Evolutionary conservation across 139 green algal genomes (phyloP), one percentile per base, ranked within the genome.

Genomic region (Desmodesmus armatus): DNA sequence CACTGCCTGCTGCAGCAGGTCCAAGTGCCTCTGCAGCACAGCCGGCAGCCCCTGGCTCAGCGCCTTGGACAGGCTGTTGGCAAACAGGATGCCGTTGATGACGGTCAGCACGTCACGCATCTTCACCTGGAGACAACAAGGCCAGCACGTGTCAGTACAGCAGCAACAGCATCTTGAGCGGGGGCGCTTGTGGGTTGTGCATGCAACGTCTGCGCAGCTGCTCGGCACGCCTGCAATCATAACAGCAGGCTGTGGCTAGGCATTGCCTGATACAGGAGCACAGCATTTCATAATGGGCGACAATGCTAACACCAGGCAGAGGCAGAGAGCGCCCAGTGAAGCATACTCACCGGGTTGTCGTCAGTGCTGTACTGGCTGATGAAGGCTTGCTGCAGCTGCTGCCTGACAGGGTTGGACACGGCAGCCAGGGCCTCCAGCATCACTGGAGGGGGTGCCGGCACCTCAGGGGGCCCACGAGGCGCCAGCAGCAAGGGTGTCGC

Each of bases 311-410:
- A n/a, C n/a, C n/a, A n/a, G n/a, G n/a, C n/a, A n/a, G n/a, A n/a
- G n/a, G n/a, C n/a, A n/a, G n/a, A n/a, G n/a, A n/a, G n/a, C n/a
- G n/a, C n/a, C n/a, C n/a, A n/a, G n/a, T n/a, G n/a, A n/a, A n/a
- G n/a, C n/a, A n/a, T 72, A 23, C 83, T 72, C 31, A 92, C 83
- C 3, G 86, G 72, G 37, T 78, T 79, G 51, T 92, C 89, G 23
- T 85, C 83, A 39, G 89, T 92, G 63, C 71, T 86, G 83, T 92
- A 92, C 85, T 90, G 84, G 33, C 83, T 80, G 6, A 91, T 55
- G 76, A 92, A 71, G 35, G 84, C 81, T 63, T 89, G 81, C 49
- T 89, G 84, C 84, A 92, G 78, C 63, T 87, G 84, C 76, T 85
- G 73, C 75, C 83, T 78, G 67, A 88, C n/a, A n/a, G 76, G 55